Conservation (phyloP, 805 yeast genomes). For the Cyberlindnera saturnus region DNA sequence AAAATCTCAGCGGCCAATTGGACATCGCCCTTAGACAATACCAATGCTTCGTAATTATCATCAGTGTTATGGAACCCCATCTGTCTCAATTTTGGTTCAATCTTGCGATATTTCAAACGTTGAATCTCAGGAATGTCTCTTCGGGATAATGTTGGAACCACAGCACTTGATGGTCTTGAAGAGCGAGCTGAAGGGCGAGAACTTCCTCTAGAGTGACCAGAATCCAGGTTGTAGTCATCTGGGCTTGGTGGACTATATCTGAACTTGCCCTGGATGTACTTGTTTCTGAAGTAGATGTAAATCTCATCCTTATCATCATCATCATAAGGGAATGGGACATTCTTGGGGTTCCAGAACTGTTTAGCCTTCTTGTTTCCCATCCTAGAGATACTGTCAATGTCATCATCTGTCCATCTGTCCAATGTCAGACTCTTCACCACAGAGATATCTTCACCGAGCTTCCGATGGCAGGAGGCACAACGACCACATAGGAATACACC, state of each 20-base stretch:
- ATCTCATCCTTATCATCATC: conserved; percentile 63
- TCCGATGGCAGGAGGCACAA: conserved; percentile 75
- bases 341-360: conserved; percentile 61
- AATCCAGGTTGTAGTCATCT: conserved; percentile 23
- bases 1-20: conserved; percentile 54
- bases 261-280: conserved; percentile 61
- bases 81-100: conserved; percentile 41
- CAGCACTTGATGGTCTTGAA: conserved; percentile 10
- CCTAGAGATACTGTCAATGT: conserved; percentile 36
- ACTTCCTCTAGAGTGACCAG: neutral
- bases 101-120: conserved; percentile 42
- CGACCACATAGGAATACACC: conserved; percentile 80
- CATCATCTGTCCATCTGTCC: conserved; percentile 60
- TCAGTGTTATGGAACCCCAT: conserved; percentile 57
- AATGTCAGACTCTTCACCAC: conserved; percentile 66
- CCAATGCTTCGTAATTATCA: conserved; percentile 56
- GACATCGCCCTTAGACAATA: conserved; percentile 52
- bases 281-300: conserved; percentile 56
- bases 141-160: conserved; percentile 39
- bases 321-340: conserved; percentile 66
- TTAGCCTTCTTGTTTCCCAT: conserved; percentile 62
- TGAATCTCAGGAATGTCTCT: conserved; percentile 51
- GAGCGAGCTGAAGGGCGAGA: conserved; percentile 3
- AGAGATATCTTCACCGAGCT: conserved; percentile 55
- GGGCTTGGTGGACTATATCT: conserved; percentile 25